Base-by-base conservation (phyloP, 768 basidiomycete genomes). In the Kwoniella botswanensis region DNA sequence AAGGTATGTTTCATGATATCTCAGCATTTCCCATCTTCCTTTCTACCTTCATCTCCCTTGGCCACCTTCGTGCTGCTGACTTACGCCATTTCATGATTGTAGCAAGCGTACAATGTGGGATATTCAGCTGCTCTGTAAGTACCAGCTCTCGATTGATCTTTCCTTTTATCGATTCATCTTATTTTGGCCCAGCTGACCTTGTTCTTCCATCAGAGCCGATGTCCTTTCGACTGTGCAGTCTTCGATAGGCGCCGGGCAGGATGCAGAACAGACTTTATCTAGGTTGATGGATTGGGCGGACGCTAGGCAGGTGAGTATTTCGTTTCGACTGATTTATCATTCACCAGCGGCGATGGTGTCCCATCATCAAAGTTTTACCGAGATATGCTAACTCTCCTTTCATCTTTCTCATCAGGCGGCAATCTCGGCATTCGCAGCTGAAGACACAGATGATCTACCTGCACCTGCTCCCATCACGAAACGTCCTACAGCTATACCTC, bases 211-310 rank as follows among this genome's bases (percentile, higher is more conserved):
- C 63, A 79, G 79, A 21, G 66, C 76, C 46, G 79, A 81, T 43
- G 76, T 81, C 13, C 68, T 81, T 35, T 74, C 76, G 9, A 79
- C 74, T 0, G 76, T 81, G 2, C 79, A 81, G 57, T 74, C 72
- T 17, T 74, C 76, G 2, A 75, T 81, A 41, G 75, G 71, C 9
- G 74, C 71, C 0, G 78, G 78, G 6, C 77, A 77, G 58, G 71
- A 77, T 70, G 74, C 77, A 5, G 63, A 70, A 21, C 76, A 76
- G 62, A 71, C 76, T 10, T 56, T 81, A 50, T 72, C 70, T 7
- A 43, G 79, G 42, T 57, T 79, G 65, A 81, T 81, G 79, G 79
- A 81, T 42, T 81, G 79, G 79, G 77, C 74, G 10, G 79, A 81
- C 59, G 79, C 79, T 17, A 54, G 79, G 66, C 72, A 81, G 72